A percentile compares a stretch with the other conserved stretches of the same genome.
phyloP scores from a whole-genome alignment of 2,329 filamentous ascomycete genomes.

The Claviceps spartinae region DNA sequence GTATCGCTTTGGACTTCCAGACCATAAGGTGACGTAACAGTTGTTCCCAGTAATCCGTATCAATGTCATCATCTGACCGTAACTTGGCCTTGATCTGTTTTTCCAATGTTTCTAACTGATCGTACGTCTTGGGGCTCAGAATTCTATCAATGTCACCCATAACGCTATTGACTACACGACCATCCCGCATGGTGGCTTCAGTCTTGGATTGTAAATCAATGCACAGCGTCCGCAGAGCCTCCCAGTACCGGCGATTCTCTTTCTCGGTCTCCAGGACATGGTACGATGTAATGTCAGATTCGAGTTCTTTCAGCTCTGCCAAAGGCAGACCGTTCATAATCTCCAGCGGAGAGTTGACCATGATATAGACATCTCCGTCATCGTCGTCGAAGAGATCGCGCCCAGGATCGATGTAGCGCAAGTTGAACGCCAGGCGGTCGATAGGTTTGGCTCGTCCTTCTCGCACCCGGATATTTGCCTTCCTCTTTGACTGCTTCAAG shows the following conservation, averaged over 20 bases:
- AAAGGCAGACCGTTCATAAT: conserved; percentile 62
- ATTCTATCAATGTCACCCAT: conserved; percentile 79
- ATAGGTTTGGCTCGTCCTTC: conserved; percentile 84
- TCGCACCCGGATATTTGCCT: conserved; percentile 86
- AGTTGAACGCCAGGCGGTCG: conserved; percentile 82
- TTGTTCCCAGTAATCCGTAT: conserved; percentile 96
- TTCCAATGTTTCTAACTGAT: conserved; percentile 78
- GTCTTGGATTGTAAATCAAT: conserved; percentile 58
- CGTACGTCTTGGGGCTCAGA: conserved; percentile 68
- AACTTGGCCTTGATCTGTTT: conserved; percentile 78
- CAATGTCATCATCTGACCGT: conserved; percentile 77
- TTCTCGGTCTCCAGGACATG: conserved; percentile 64
- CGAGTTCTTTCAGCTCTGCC: conserved; percentile 57
- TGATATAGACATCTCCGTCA: conserved; percentile 57
- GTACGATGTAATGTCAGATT: conserved; percentile 72
- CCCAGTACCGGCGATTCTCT: conserved; percentile 81
- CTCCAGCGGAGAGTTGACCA: conserved; percentile 66
- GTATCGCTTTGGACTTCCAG: conserved; percentile 82
- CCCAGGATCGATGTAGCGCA: conserved; percentile 77
- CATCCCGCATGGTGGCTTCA: conserved; percentile 47
- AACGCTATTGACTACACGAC: conserved; percentile 68
- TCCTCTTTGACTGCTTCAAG: conserved; percentile 93
- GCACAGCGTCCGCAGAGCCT: conserved; percentile 75
- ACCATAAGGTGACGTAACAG: conserved; percentile 70
- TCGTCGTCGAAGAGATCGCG: conserved; percentile 78